Base-by-base conservation (phyloP, 2,329 filamentous ascomycete genomes). In the Nemania diffusa region DNA sequence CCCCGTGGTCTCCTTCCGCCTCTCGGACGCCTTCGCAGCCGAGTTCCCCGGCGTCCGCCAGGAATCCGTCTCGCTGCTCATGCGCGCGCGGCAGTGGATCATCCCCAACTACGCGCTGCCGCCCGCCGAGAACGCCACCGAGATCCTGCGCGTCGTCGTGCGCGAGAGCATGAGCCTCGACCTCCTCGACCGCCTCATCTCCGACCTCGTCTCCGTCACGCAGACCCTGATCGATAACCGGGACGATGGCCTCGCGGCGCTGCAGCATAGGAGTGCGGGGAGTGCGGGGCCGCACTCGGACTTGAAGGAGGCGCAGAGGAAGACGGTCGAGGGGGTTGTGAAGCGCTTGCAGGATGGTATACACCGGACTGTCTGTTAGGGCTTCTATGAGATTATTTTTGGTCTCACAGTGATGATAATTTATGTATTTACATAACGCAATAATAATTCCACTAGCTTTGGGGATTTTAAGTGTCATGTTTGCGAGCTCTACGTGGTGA, bases 41-140 rank as follows among this genome's bases (percentile, higher is more conserved):
- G 78, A 88, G 50, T 91, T 84, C 76, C 86, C 88, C 0, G 86
- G 90, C 71, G 81, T 91, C 67, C 87, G 89, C 78, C 90, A 92
- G 77, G 88, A 87, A 63, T 84, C 84, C 5, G 82, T 92, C 15
- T 88, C 85, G 60, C 87, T 89, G 20, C 78, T 92, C 46, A 78
- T 91, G 62, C 83, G 90, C 15, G 86, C 87, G 4, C 89, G 89
- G 74, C 88, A 91, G 78, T 92, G 91, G 81, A 91, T 92, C 67
- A 88, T 92, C 64, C 90, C 89, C 24, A 91, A 91, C 80, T 92
- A 92, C 75, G 85, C 88, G 1, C 81, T 92, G 5, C 90, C 90
- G 8, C 89, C 89, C 0, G 82, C 81, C 50, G 87, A 88, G 74
- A 84, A 89, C 17, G 81, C 85, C 60, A 89, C 81, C 0, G 89